These are phyloP conservation scores for Talaromyces adpressus DNA, from an alignment of 495 filamentous ascomycete genomes.

Conservation along the genomic window DNA sequence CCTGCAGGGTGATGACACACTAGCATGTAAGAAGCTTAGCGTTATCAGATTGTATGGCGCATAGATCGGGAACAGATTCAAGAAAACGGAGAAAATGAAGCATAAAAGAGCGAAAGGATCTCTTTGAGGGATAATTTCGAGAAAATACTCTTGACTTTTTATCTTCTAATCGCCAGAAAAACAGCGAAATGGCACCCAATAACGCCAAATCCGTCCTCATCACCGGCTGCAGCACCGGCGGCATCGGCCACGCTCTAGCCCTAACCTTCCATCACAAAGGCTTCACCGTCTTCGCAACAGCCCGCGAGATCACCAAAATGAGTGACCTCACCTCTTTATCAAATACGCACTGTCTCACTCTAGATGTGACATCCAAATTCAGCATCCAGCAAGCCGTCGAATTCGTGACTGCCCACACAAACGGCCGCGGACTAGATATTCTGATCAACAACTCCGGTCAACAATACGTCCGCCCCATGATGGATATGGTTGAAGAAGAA, in stretches of 20 bases:
- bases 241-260: conserved; percentile 28
- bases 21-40: background rate
- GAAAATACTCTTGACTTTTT: background rate
- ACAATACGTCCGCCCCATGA: conserved; percentile 41
- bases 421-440: conserved; percentile 36
- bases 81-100: background rate
- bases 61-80: background rate
- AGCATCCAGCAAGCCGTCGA: conserved; percentile 21
- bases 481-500: conserved; percentile 44
- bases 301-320: conserved; percentile 25
- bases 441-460: conserved; percentile 63
- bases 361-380: conserved; percentile 15
- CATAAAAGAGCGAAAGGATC: background rate
- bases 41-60: background rate
- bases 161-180: background rate
- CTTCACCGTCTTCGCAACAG: conserved; percentile 29
- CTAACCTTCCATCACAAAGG: conserved; percentile 26
- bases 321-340: conserved; percentile 13
- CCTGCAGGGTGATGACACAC: background rate
- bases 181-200: background rate
- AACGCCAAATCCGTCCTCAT: conserved; percentile 28
- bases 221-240: conserved; percentile 40
- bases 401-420: conserved; percentile 34
- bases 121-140: background rate
- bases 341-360: conserved; percentile 11